phyloP scores from a whole-genome alignment of 371 early-diverging fungal species.

The Actinomortierella ambigua region DNA sequence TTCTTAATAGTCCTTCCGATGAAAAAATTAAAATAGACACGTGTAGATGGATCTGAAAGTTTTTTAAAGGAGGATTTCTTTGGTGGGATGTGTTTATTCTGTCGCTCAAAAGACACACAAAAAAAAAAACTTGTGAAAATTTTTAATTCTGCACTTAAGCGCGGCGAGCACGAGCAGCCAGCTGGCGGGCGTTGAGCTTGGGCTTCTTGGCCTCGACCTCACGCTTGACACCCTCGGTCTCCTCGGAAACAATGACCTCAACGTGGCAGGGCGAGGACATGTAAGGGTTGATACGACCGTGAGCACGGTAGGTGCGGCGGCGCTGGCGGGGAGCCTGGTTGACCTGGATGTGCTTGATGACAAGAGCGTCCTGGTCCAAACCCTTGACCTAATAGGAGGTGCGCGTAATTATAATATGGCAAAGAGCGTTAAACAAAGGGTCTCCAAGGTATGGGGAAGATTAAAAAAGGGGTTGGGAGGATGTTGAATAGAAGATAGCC shows the following conservation, averaged over 20 bases:
- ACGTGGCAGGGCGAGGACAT: slow-evolving; percentile 98
- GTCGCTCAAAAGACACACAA: too few species aligned
- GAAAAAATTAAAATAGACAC: too few species aligned
- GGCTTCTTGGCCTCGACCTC: slow-evolving; percentile 68
- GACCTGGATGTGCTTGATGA: slow-evolving; percentile 96
- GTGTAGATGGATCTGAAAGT: too few species aligned
- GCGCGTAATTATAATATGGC: too few species aligned
- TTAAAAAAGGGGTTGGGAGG: too few species aligned
- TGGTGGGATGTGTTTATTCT: too few species aligned
- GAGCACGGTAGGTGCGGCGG: slow-evolving; percentile 98
- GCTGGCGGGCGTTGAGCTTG: slow-evolving; percentile 63
- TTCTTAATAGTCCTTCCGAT: too few species aligned
- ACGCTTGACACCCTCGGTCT: slow-evolving; percentile 78
- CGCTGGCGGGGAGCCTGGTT: slow-evolving; percentile 99
- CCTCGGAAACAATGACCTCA: slow-evolving; percentile 91
- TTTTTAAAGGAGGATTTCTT: too few species aligned
- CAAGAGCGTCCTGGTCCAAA: slow-evolving; percentile 84
- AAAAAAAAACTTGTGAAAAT: too few species aligned
- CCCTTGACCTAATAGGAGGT: slow-evolving; percentile 87
- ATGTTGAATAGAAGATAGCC: too few species aligned
- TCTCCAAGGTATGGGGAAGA: too few species aligned
- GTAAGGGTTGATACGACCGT: slow-evolving; percentile 96
- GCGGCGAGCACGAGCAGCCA: slow-evolving; percentile 63
- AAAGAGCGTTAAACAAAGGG: too few species aligned
- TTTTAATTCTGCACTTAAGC: slow-evolving; percentile 37